Base-by-base conservation (phyloP, 1,139 yeast species). In the Waltiozyma sp. region DNA sequence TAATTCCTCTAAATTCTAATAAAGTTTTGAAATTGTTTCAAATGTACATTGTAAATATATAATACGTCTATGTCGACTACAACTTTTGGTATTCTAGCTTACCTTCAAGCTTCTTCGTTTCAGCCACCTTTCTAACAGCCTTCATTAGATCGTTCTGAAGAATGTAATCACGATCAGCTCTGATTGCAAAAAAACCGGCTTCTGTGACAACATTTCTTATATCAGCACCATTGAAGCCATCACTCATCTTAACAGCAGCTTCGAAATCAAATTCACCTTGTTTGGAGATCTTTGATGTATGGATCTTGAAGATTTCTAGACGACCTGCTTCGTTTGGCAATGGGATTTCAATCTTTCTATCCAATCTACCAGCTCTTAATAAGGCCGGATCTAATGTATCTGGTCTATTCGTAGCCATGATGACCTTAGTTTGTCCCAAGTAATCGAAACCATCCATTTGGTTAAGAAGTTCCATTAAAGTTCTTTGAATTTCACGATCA, bases 371-470 rank as follows among this genome's bases (percentile, higher is more conserved):
- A 3, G 98, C 97, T 70, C 99, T 85, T 55, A 93, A 73, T 55
- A 93, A 72, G 3, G 99, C 99, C n/a, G 99, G 99, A 64, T 93
- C 99, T 52, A 93, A 73, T 11, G 98, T 91, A 63, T 93, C 98
- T 13, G 98, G 98, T 66, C 99, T 78, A 64, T 93, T 93, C 23
- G 99, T 93, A 34, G 99, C 99, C 98, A 93, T 93, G 57, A 93
- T 93, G 44, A 93, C 89, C 69, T 93, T 93, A 2, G 98, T 93
- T 65, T 88, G 95, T 35, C 98, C 98, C 58, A 93, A 73, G 47
- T 88, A 84, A 63, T 93, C 98, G 63, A 93, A 93, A 49, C 99
- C 99, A 63, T 93, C 99, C 98, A 93, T 89, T 65, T 91, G 98
- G 60, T 91, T 91, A 56, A 93, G 75, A 60, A 93, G 72, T 67